Base-by-base conservation (phyloP, 1,139 yeast genomes). In the Dujonia santamariae region DNA sequence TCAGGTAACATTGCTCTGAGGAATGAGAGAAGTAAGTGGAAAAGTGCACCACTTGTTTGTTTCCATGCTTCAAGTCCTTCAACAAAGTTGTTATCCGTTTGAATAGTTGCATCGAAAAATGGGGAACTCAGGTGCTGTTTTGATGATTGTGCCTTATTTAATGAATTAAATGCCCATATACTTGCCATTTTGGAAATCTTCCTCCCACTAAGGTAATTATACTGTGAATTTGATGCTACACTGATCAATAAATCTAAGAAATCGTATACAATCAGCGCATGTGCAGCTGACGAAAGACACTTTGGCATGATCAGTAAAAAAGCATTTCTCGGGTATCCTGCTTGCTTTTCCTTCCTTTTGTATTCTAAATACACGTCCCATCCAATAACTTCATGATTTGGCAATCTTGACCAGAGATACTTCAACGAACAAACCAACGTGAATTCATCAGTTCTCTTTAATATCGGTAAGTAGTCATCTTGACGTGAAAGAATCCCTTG, bases 231-330 rank as follows among this genome's bases (percentile, higher is more conserved):
- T n/a, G 95, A 78, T 0, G 94, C 80, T 28, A 88, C 61, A n/a
- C 87, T 74, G 8, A 87, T 84, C 35, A 88, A 61, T 32, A 88
- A 66, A 51, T 88, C 96, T 50, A 87, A 74, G 51, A 87, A 88
- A 54, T 85, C 95, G 53, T 85, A 85, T 4, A 86, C 92, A 7
- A 88, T 85, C 2, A 92, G 83, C 0, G 95, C 95, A 62, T 87
- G 96, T 7, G 90, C 82, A 3, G 92, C 86, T 0, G 95, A 82
- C 7, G 84, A 75, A 20, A 86, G 64, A 56, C 95, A 85, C 42
- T 79, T 79, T 4, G 96, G 96, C 86, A 87, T 83, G 36, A 83
- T 75, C 33, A 80, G 80, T 35, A 85, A 61, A 51, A 87, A 87
- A 0, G 95, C 85, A 48, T 75, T 70, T 47, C 73, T 69, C n/a